phyloP scores from a whole-genome alignment of 1,284 basidiomycete species.

The Melampsora larici-populina region DNA sequence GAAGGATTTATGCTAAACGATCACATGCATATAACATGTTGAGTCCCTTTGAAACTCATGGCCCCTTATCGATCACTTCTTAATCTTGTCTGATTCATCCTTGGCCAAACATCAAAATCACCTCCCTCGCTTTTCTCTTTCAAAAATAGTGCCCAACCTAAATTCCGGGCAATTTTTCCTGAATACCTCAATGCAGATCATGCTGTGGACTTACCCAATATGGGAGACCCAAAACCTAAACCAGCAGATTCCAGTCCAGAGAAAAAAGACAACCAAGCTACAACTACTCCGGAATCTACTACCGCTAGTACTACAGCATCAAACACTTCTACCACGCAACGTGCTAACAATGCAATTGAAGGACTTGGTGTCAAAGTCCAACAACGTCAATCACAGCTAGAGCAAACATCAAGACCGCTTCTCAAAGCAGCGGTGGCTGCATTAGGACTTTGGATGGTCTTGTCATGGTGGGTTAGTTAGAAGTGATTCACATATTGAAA shows the following conservation, averaged over 20 bases:
- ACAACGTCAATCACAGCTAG: constrained; percentile 32
- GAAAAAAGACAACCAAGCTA: neutral
- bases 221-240: constrained; percentile 7
- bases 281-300: neutral
- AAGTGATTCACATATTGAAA: neutral
- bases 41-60: constrained; percentile 38
- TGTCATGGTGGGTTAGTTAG: constrained; percentile 36
- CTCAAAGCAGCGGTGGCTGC: constrained; percentile 26
- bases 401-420: constrained; percentile 7
- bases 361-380: constrained; percentile 19
- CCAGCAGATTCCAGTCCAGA: neutral
- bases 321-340: neutral
- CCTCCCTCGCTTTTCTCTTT: neutral
- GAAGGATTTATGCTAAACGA: constrained; percentile 68
- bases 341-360: constrained; percentile 28
- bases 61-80: neutral
- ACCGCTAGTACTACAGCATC: neutral
- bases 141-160: neutral
- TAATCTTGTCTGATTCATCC: constrained; percentile 44
- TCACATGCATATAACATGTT: constrained; percentile 81
- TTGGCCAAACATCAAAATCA: neutral
- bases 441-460: constrained; percentile 37
- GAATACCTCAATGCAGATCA: constrained; percentile 18
- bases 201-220: constrained; percentile 15
- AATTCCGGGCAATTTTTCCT: constrained; percentile 14